phyloP scores from a whole-genome alignment of 2,329 filamentous ascomycete genomes.

The Fusarium sp. region DNA sequence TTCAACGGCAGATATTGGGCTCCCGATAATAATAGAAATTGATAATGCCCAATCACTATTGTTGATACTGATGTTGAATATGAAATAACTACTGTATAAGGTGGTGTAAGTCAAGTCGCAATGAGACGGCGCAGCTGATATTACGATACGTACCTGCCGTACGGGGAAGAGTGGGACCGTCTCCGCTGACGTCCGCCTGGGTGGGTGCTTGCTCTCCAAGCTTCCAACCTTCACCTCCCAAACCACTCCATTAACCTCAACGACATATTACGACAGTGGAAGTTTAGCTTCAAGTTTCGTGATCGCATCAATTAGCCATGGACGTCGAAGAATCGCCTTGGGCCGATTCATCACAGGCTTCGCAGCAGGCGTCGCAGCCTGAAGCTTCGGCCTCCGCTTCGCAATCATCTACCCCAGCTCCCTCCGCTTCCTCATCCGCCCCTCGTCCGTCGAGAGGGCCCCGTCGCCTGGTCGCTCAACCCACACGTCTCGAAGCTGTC shows the following conservation, averaged over 20 bases:
- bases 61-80: background rate
- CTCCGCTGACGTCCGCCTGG: constrained; percentile 42
- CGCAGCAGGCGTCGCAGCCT: constrained; percentile 49
- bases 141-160: constrained; percentile 32
- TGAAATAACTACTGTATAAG: background rate
- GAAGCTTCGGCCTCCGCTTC: constrained; percentile 48
- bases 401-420: constrained; percentile 46
- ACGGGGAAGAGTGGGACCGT: constrained; percentile 38
- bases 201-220: constrained; percentile 33
- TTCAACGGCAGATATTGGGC: background rate
- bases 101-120: background rate
- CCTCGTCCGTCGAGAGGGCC: constrained; percentile 61
- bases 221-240: constrained; percentile 42
- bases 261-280: constrained; percentile 16
- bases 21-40: background rate
- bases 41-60: background rate
- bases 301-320: constrained; percentile 50
- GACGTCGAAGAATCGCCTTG: constrained; percentile 66
- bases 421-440: constrained; percentile 48
- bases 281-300: constrained; percentile 12
- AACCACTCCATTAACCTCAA: constrained; percentile 13
- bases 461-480: constrained; percentile 77
- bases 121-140: background rate
- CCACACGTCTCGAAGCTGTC: constrained; percentile 81
- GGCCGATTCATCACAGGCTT: constrained; percentile 59